A percentile compares a stretch with the other conserved stretches of the same genome.
phyloP scores from a whole-genome alignment of 345 rosid species.

The Clausena lansium region DNA sequence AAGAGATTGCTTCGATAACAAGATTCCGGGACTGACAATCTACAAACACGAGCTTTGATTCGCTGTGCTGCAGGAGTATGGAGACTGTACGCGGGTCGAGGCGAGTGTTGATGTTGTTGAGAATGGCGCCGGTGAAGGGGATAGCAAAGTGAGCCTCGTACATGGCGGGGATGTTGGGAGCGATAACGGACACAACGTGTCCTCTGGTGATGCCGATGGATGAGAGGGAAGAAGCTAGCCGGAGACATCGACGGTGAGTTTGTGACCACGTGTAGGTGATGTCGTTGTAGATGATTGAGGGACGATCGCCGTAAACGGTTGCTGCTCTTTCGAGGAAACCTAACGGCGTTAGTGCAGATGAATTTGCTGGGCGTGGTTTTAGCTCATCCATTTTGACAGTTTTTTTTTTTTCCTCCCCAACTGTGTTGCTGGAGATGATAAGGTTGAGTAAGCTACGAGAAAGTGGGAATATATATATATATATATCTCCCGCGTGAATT shows the following conservation, averaged over 20 bases:
- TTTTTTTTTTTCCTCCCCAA: background rate
- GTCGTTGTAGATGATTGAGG: conserved; percentile 53
- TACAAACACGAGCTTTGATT: conserved; percentile 66
- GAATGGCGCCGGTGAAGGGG: conserved; percentile 77
- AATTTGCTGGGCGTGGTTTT: conserved; percentile 42
- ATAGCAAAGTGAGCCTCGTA: conserved; percentile 91
- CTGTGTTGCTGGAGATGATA: background rate
- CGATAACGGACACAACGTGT: conserved; percentile 66
- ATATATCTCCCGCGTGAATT: background rate
- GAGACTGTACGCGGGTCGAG: conserved; percentile 76
- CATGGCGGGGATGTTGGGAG: conserved; percentile 74
- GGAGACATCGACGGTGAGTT: conserved; percentile 72
- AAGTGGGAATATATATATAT: too few species aligned
- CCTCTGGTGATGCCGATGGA: conserved; percentile 45
- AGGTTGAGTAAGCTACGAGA: background rate
- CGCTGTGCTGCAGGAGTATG: conserved; percentile 59
- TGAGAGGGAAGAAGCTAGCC: conserved; percentile 65
- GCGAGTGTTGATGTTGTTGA: conserved; percentile 81
- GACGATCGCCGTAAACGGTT: conserved; percentile 70
- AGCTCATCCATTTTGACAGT: conserved; percentile 14
- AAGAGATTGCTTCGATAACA: conserved; percentile 50
- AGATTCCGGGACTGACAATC: conserved; percentile 43
- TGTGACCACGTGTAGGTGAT: conserved; percentile 68
- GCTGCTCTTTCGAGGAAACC: conserved; percentile 63
- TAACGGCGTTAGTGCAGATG: conserved; percentile 51